Conservation (phyloP, 2,329 filamentous ascomycete species). For the Nannizziopsis arthrosporioides region DNA sequence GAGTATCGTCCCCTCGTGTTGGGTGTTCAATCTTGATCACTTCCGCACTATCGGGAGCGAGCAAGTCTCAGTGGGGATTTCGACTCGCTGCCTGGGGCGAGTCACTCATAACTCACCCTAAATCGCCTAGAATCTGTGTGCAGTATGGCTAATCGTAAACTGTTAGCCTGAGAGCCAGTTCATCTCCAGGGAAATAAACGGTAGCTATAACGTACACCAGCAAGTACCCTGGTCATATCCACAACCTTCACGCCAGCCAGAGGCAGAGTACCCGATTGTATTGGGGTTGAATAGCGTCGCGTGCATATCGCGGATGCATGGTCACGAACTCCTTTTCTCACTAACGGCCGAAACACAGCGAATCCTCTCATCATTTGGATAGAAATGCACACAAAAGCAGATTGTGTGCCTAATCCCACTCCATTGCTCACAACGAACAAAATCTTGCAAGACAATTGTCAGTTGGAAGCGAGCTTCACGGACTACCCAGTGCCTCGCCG, state of each 20-base stretch:
- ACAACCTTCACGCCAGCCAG: conserved; percentile 78
- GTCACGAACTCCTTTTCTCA: conserved; percentile 15
- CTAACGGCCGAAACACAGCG: conserved; percentile 7
- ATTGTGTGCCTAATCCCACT: too few relatives aligned
- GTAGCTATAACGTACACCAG: conserved; percentile 55
- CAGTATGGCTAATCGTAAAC: conserved; percentile 64
- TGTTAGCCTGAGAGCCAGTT: conserved; percentile 11
- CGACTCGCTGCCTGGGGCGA: background rate
- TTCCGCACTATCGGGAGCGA: conserved; percentile 55
- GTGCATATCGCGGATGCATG: conserved; percentile 21
- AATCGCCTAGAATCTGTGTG: conserved; percentile 88
- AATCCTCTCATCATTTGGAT: conserved; percentile 3
- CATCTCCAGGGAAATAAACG: background rate
- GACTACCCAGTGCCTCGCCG: background rate
- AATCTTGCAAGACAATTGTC: too few relatives aligned
- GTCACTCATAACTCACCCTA: conserved; percentile 51
- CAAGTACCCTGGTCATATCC: conserved; percentile 92
- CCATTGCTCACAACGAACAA: too few relatives aligned
- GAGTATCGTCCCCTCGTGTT: conserved; percentile 77
- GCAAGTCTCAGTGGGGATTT: background rate
- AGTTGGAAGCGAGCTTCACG: background rate
- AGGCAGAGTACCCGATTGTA: conserved; percentile 46
- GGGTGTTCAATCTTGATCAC: conserved; percentile 97
- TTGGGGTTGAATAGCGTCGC: conserved; percentile 33
- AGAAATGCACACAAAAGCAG: background rate